phyloP scores from a whole-genome alignment of 257 asterid genomes.

The Ilex aquifolium region DNA sequence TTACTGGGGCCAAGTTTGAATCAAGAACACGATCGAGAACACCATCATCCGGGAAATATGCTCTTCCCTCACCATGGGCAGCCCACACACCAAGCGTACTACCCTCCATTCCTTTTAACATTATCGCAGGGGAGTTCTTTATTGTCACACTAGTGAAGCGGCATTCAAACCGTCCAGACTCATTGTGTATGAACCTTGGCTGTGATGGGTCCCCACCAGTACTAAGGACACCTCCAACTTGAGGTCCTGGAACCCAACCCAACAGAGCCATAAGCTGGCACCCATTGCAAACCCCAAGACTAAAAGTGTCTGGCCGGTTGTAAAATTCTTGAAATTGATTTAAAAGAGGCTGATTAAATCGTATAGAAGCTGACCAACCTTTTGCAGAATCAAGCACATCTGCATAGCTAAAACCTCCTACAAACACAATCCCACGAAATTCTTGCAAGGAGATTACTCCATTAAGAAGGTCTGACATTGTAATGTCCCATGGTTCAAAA shows the following conservation, averaged over 20 bases:
- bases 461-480: slow-evolving; percentile 93
- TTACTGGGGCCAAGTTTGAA: slow-evolving; percentile 64
- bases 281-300: slow-evolving; percentile 93
- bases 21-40: slow-evolving; percentile 35
- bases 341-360: slow-evolving; percentile 64
- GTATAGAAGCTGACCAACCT: slow-evolving; percentile 94
- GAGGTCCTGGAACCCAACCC: slow-evolving; percentile 93
- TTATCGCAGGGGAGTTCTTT: slow-evolving; percentile 68
- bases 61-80: slow-evolving; percentile 93
- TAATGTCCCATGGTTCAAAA: slow-evolving; percentile 89
- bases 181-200: slow-evolving; percentile 84
- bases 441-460: slow-evolving; percentile 41
- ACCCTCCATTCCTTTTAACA: slow-evolving; percentile 91
- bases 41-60: slow-evolving; percentile 63
- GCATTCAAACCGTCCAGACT: slow-evolving; percentile 81
- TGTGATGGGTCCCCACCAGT: slow-evolving; percentile 63
- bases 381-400: slow-evolving; percentile 93
- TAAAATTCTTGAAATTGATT: slow-evolving; percentile 76
- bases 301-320: slow-evolving; percentile 70
- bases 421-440: slow-evolving; percentile 72
- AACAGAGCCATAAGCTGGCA: slow-evolving; percentile 96
- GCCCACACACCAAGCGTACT: slow-evolving; percentile 91
- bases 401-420: slow-evolving; percentile 95
- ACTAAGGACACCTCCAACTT: slow-evolving; percentile 68
- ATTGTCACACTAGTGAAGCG: slow-evolving; percentile 80